phyloP scores from a whole-genome alignment of 2,329 filamentous ascomycete genomes.

The Neofusicoccum umdonicola region DNA sequence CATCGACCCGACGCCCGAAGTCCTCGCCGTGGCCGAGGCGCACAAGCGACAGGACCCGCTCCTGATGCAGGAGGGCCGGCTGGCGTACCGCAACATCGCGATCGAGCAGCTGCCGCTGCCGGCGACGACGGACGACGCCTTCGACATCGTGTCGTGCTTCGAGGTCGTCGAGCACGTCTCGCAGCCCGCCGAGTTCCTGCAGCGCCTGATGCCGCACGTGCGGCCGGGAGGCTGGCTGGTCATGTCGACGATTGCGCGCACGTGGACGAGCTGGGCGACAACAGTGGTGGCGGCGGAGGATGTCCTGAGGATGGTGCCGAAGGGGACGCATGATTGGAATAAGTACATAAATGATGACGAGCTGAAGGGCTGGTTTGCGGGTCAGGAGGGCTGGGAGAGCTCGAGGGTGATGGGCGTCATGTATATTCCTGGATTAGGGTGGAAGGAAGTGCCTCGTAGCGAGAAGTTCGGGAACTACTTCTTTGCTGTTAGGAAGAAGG shows the following conservation, averaged over 20 bases:
- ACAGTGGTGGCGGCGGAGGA: slow-evolving; percentile 93
- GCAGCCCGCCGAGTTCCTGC: slow-evolving; percentile 70
- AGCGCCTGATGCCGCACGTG: slow-evolving; percentile 69
- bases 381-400: slow-evolving; percentile 37
- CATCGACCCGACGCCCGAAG: slow-evolving; percentile 73
- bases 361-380: slow-evolving; percentile 52
- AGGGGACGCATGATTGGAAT: slow-evolving; percentile 91
- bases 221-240: slow-evolving; percentile 91
- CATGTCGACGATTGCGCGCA: slow-evolving; percentile 87
- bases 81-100: slow-evolving; percentile 72
- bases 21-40: slow-evolving; percentile 70
- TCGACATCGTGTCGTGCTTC: slow-evolving; percentile 83
- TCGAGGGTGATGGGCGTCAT: slow-evolving; percentile 73
- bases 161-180: slow-evolving; percentile 95
- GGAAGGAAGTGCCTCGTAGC: slow-evolving; percentile 77
- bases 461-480: slow-evolving; percentile 95
- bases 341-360: slow-evolving; percentile 93
- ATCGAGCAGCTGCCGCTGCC: slow-evolving; percentile 65
- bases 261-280: slow-evolving; percentile 83
- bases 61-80: slow-evolving; percentile 53
- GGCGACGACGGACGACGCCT: slow-evolving; percentile 44
- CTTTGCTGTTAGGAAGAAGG: slow-evolving; percentile 69
- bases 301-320: slow-evolving; percentile 80
- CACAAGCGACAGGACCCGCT: slow-evolving; percentile 74
- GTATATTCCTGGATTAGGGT: slow-evolving; percentile 86